These are phyloP conservation scores for Pezicula carpinea DNA, from an alignment of 2,329 filamentous ascomycete species.

Conservation along the genomic window DNA sequence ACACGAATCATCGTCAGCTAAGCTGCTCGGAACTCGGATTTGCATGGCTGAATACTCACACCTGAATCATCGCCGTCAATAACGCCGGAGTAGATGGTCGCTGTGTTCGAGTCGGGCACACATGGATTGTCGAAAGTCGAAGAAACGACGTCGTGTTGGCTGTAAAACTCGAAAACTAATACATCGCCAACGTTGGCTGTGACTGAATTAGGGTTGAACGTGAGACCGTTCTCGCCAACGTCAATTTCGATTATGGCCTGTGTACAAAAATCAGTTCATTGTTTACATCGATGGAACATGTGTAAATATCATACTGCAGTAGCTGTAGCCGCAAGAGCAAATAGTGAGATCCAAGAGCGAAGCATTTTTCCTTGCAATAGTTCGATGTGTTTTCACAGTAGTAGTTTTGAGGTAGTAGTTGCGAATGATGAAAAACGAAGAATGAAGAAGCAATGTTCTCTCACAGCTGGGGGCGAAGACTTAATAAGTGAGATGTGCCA, in stretches of 20 bases:
- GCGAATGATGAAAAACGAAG: no score
- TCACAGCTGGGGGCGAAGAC: no score
- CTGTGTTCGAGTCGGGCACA: background rate
- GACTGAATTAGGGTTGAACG: slow-evolving; percentile 61
- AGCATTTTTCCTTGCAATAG: background rate
- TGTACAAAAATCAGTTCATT: slow-evolving; percentile 8
- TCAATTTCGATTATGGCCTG: slow-evolving; percentile 47
- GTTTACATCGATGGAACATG: background rate
- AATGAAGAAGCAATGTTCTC: no score
- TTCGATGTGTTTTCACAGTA: no score
- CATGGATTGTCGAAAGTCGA: background rate
- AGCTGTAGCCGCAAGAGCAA: background rate
- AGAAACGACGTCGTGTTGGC: background rate
- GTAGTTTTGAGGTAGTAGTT: no score
- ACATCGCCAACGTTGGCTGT: slow-evolving; percentile 27
- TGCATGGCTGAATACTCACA: background rate
- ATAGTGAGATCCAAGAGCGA: background rate
- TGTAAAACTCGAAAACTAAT: slow-evolving; percentile 30
- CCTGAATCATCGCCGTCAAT: background rate
- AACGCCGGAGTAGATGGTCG: background rate
- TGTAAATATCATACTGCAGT: background rate
- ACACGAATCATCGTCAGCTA: background rate
- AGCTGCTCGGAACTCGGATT: no score
- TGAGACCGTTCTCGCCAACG: slow-evolving; percentile 83
- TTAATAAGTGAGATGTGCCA: no score